Conservation (phyloP, 805 yeast species). For the Ogataea pignaliae region DNA sequence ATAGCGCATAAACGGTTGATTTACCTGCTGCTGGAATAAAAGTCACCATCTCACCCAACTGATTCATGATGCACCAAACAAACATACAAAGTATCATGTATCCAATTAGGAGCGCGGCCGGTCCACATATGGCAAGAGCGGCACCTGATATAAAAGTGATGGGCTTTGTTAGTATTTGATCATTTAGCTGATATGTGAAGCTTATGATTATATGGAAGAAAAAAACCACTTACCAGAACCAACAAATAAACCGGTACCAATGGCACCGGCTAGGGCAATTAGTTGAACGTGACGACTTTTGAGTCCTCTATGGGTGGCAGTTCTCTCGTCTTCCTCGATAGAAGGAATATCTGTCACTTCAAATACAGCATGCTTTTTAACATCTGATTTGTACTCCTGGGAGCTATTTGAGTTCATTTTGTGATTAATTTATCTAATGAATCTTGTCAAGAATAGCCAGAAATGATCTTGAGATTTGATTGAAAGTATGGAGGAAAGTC, state of each 20-base stretch:
- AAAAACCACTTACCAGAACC: slow-evolving; percentile 38
- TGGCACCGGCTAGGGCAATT: slow-evolving; percentile 68
- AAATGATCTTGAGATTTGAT: too few species aligned
- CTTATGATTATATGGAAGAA: background rate
- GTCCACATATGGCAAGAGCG: slow-evolving; percentile 29
- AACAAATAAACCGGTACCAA: slow-evolving; percentile 57
- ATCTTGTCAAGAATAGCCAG: too few species aligned
- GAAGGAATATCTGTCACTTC: slow-evolving; percentile 7
- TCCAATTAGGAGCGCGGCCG: slow-evolving; percentile 49
- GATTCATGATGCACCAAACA: slow-evolving; percentile 61
- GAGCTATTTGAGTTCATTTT: slow-evolving; percentile 1
- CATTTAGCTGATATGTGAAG: too few species aligned
- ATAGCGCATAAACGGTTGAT: slow-evolving; percentile 53
- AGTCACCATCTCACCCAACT: slow-evolving; percentile 66
- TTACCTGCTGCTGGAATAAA: slow-evolving; percentile 59
- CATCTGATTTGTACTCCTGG: background rate
- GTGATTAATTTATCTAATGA: background rate
- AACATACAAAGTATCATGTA: slow-evolving; percentile 60
- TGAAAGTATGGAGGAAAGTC: too few species aligned
- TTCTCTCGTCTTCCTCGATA: background rate
- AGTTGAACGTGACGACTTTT: slow-evolving; percentile 50
- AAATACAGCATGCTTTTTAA: background rate
- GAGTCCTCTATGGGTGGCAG: slow-evolving; percentile 35
- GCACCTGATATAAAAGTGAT: background rate
- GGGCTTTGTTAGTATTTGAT: background rate